A percentile compares a stretch with the other conserved stretches of the same genome.
Evolutionary conservation across 345 rosid genomes (phyloP).

Genomic region (Citropsis articulata): DNA sequence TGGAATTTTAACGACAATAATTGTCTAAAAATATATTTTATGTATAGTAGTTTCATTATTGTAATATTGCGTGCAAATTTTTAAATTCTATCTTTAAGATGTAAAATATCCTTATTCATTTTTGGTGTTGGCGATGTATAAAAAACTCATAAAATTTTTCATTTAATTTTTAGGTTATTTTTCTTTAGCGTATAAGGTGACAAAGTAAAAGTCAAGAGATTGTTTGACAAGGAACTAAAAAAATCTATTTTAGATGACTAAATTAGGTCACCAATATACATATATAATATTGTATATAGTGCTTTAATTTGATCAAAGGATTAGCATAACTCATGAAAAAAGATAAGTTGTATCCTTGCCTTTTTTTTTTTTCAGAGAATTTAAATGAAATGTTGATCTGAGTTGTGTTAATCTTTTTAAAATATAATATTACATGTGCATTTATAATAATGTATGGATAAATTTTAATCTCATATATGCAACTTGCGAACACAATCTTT

Average conservation of each 20-base stretch:
- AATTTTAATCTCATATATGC: no score
- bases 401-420: no score
- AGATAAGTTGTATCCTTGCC: neutral
- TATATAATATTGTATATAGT: neutral
- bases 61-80: neutral
- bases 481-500: no score
- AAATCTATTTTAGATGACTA: slow-evolving; percentile 3
- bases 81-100: neutral
- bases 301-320: slow-evolving; percentile 10
- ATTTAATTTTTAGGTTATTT: neutral
- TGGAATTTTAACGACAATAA: neutral
- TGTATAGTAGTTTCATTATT: neutral
- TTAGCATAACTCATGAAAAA: neutral
- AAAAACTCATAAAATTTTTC: neutral
- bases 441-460: no score
- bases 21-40: neutral
- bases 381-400: no score
- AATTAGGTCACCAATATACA: slow-evolving; percentile 26
- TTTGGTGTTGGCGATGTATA: neutral
- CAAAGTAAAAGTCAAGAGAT: slow-evolving; percentile 4
- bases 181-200: neutral
- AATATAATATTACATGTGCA: no score
- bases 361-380: no score
- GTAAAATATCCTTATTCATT: neutral
- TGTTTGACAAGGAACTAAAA: slow-evolving; percentile 24